Evolutionary conservation across 768 basidiomycete species (phyloP).

Genomic region (Podaxis sp.): DNA sequence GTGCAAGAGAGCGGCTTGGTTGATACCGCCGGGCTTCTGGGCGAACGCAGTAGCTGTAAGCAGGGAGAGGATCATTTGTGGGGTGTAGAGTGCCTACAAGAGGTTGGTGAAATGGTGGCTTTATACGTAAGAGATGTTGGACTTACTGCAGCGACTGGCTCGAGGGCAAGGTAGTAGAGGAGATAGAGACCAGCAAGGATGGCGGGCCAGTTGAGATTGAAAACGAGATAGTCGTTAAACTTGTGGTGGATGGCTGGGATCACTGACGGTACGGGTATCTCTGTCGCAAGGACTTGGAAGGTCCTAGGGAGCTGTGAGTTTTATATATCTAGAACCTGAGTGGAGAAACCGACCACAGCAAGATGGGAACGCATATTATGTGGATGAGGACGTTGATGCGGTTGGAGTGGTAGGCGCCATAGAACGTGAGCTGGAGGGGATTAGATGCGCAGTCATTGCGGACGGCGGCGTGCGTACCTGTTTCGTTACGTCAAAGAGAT

Average conservation of each 20-base stretch:
- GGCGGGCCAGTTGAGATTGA: constrained; percentile 70
- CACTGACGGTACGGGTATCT: constrained; percentile 51
- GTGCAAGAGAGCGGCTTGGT: constrained; percentile 57
- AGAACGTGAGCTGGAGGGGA: constrained; percentile 76
- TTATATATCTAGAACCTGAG: neutral
- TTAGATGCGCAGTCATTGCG: neutral
- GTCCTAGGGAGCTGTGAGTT: constrained; percentile 46
- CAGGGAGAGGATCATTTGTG: constrained; percentile 62
- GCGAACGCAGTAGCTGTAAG: constrained; percentile 73
- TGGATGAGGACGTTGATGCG: constrained; percentile 84
- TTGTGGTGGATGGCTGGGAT: constrained; percentile 53
- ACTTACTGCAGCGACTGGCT: constrained; percentile 83
- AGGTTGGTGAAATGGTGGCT: constrained; percentile 4
- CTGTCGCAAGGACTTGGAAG: constrained; percentile 49
- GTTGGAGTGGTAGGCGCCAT: constrained; percentile 90
- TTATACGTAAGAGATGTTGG: neutral
- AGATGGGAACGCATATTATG: constrained; percentile 78
- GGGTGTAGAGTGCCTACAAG: constrained; percentile 74
- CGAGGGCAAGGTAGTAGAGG: constrained; percentile 77
- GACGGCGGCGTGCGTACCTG: constrained; percentile 46
- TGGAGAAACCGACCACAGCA: constrained; percentile 63
- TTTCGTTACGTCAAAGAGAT: constrained; percentile 65
- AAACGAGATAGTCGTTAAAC: constrained; percentile 61
- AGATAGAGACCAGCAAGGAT: constrained; percentile 60
- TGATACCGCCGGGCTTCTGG: constrained; percentile 48